These are phyloP conservation scores for Didymella exigua DNA, from an alignment of 2,329 filamentous ascomycete genomes.

Conservation along the genomic window DNA sequence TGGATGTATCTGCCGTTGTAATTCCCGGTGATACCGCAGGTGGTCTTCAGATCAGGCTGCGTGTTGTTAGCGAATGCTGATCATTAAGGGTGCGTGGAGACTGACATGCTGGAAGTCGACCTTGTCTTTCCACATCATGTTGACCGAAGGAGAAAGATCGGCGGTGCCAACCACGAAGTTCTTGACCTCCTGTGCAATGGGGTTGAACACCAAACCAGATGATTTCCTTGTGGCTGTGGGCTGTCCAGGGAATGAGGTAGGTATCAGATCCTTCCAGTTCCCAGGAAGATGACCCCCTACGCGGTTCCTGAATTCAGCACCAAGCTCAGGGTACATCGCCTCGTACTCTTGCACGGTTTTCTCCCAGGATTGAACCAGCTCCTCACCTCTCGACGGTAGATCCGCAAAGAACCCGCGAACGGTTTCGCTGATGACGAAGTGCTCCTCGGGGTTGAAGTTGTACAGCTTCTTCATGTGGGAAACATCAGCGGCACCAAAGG, in stretches of 20 bases:
- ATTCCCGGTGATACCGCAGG: constrained; percentile 60
- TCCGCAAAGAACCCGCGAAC: constrained; percentile 61
- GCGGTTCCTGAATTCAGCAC: constrained; percentile 56
- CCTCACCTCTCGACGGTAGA: constrained; percentile 53
- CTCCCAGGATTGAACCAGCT: constrained; percentile 57
- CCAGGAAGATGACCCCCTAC: constrained; percentile 56
- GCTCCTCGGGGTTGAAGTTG: constrained; percentile 57
- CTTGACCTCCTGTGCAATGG: constrained; percentile 80
- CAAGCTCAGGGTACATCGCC: constrained; percentile 56
- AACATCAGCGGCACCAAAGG: constrained; percentile 61
- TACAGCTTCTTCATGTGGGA: constrained; percentile 59
- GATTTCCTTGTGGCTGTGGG: constrained; percentile 59
- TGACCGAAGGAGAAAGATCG: constrained; percentile 61
- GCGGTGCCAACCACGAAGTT: constrained; percentile 78
- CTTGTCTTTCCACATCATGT: constrained; percentile 61
- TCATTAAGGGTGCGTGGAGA: not conserved
- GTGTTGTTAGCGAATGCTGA: constrained; percentile 17
- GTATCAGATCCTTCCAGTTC: constrained; percentile 59
- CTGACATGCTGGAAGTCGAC: constrained; percentile 59
- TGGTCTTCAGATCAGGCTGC: constrained; percentile 38
- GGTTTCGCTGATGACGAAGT: constrained; percentile 54
- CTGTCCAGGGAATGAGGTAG: constrained; percentile 54
- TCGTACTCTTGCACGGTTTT: constrained; percentile 53
- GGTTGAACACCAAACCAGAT: constrained; percentile 59
- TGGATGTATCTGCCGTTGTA: constrained; percentile 60